These are phyloP conservation scores for Aspergillus hortae DNA, from an alignment of 2,329 filamentous ascomycete genomes.

Conservation along the genomic window DNA sequence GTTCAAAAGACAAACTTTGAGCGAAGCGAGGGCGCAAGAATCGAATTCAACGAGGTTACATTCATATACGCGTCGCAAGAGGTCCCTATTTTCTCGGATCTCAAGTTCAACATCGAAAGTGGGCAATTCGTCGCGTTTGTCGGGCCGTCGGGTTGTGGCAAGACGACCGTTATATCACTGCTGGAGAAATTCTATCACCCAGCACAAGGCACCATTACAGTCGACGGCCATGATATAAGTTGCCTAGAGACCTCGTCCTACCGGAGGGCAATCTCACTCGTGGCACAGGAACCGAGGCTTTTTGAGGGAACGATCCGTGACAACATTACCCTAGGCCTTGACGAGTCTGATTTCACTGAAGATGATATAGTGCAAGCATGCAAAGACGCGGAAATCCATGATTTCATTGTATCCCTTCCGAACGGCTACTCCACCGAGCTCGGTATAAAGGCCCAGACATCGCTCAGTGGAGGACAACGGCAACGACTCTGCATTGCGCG, in stretches of 20 bases:
- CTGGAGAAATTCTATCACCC: conserved; percentile 68
- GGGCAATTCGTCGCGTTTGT: conserved; percentile 55
- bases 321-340: conserved; percentile 47
- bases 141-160: conserved; percentile 55
- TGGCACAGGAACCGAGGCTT: conserved; percentile 44
- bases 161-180: conserved; percentile 66
- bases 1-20: background rate
- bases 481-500: conserved; percentile 56
- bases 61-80: background rate
- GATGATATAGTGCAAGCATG: conserved; percentile 47
- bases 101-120: conserved; percentile 33
- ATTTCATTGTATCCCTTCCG: conserved; percentile 52
- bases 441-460: conserved; percentile 46
- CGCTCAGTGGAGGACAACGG: conserved; percentile 54
- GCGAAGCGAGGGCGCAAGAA: background rate
- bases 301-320: conserved; percentile 47
- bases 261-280: conserved; percentile 30
- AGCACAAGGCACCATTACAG: conserved; percentile 41
- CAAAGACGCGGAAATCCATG: conserved; percentile 50
- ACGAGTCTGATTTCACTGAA: conserved; percentile 28
- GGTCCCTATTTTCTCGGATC: background rate
- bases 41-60: background rate
- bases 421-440: conserved; percentile 50
- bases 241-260: conserved; percentile 28
- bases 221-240: conserved; percentile 32